Evolutionary conservation across 352 stramenopile species (phyloP).

Genomic region (Phytophthora sp.): DNA sequence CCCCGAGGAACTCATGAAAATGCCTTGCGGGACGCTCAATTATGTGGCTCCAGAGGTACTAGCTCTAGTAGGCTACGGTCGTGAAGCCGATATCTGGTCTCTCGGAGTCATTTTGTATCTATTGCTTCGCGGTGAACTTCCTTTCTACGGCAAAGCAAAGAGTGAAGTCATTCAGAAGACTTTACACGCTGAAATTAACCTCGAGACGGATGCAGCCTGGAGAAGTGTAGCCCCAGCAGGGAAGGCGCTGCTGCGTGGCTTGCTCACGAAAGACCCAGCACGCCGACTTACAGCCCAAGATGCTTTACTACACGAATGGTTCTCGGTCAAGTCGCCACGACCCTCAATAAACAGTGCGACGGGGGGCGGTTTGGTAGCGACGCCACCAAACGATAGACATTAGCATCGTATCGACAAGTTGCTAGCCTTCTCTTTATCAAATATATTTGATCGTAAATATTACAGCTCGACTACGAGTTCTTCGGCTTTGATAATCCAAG

Average conservation of each 20-base stretch:
- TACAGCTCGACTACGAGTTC: too few species aligned
- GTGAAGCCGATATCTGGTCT: slow-evolving; percentile 93
- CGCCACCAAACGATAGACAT: slow-evolving; percentile 16
- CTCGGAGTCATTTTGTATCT: slow-evolving; percentile 95
- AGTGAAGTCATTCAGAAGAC: slow-evolving; percentile 94
- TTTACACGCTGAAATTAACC: slow-evolving; percentile 83
- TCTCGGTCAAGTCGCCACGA: slow-evolving; percentile 40
- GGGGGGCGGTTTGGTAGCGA: neutral
- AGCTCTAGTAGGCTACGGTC: slow-evolving; percentile 86
- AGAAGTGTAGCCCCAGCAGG: slow-evolving; percentile 57
- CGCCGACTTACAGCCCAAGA: slow-evolving; percentile 83
- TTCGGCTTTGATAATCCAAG: too few species aligned
- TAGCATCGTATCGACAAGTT: neutral
- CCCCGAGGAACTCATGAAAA: slow-evolving; percentile 93
- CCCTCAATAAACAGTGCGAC: slow-evolving; percentile 33
- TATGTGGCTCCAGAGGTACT: slow-evolving; percentile 95
- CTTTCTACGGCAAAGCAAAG: slow-evolving; percentile 92
- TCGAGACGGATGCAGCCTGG: slow-evolving; percentile 70
- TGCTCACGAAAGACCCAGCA: slow-evolving; percentile 86
- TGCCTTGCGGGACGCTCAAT: slow-evolving; percentile 92
- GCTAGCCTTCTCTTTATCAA: too few species aligned
- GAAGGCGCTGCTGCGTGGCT: slow-evolving; percentile 73
- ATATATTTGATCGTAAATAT: too few species aligned
- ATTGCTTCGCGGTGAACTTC: slow-evolving; percentile 86
- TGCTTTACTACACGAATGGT: slow-evolving; percentile 87